Conservation (phyloP, 371 early-diverging fungal species). For the Syncephalastrum sp. region DNA sequence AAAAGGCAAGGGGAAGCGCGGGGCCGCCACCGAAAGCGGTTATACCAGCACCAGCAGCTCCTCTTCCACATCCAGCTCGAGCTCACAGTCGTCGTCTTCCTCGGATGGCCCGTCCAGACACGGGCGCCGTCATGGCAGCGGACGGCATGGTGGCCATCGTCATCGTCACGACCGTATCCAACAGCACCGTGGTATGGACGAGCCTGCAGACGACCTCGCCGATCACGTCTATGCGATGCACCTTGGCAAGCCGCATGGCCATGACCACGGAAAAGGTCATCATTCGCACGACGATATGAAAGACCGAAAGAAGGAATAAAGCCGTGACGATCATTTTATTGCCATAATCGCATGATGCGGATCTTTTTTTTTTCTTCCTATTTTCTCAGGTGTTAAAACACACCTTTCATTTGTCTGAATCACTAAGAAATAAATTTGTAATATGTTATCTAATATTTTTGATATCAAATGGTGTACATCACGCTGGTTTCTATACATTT, state of each 20-base stretch:
- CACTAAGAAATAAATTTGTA: too few species aligned
- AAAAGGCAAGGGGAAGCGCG: conserved; percentile 1
- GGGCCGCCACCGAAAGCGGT: neutral
- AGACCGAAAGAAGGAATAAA: conserved; percentile 2
- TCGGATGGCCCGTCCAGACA: neutral
- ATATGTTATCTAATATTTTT: too few species aligned
- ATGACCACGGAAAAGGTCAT: neutral
- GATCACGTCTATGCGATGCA: neutral
- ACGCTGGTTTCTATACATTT: too few species aligned
- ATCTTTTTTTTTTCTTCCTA: too few species aligned
- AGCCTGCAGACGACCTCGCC: neutral
- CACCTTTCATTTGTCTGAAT: too few species aligned
- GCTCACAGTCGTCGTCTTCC: conserved; percentile 4
- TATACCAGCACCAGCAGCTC: conserved; percentile 3
- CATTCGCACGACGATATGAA: neutral
- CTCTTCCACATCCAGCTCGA: conserved; percentile 1
- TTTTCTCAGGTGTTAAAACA: too few species aligned
- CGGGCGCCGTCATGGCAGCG: neutral
- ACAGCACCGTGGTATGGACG: neutral
- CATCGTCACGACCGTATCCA: neutral
- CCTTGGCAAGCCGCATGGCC: neutral
- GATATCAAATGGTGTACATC: too few species aligned
- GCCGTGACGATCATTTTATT: neutral
- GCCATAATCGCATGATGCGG: too few species aligned
- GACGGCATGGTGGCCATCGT: neutral